A percentile compares a stretch with the other conserved stretches of the same genome.
phyloP scores from a whole-genome alignment of 2,329 filamentous ascomycete species.

The Periconia macrospinosa region DNA sequence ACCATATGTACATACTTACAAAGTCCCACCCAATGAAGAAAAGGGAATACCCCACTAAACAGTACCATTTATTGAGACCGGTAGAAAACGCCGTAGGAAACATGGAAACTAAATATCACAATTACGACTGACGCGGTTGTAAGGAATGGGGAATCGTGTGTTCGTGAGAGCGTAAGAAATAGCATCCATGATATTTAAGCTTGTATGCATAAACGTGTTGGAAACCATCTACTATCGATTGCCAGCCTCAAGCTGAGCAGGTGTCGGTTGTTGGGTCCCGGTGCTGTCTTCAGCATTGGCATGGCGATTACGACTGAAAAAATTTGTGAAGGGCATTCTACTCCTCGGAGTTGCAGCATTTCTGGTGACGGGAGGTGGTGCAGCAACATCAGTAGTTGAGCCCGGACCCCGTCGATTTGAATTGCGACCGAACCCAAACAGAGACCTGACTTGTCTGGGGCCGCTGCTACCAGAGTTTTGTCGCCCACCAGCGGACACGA shows the following conservation, averaged over 20 bases:
- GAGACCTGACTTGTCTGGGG: slow-evolving; percentile 7
- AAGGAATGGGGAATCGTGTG: slow-evolving; percentile 2
- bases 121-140: not conserved
- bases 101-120: not conserved
- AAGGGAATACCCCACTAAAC: not conserved
- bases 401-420: slow-evolving; percentile 23
- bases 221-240: slow-evolving; percentile 25
- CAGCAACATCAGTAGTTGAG: slow-evolving; percentile 7
- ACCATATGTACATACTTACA: not conserved
- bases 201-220: not conserved
- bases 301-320: slow-evolving; percentile 32
- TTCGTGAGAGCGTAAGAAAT: slow-evolving; percentile 3
- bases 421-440: slow-evolving; percentile 27
- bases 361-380: not conserved
- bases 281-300: slow-evolving; percentile 16
- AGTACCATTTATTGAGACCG: not conserved
- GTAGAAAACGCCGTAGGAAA: not conserved
- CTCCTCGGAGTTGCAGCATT: slow-evolving; percentile 7
- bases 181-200: not conserved
- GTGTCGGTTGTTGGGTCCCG: slow-evolving; percentile 27
- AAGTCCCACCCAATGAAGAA: not conserved
- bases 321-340: slow-evolving; percentile 23
- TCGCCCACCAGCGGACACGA: slow-evolving; percentile 17
- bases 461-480: slow-evolving; percentile 7
- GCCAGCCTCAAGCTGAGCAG: slow-evolving; percentile 41